Base-by-base conservation (phyloP, 495 filamentous ascomycete genomes). In the Cladorrhinum samala region DNA sequence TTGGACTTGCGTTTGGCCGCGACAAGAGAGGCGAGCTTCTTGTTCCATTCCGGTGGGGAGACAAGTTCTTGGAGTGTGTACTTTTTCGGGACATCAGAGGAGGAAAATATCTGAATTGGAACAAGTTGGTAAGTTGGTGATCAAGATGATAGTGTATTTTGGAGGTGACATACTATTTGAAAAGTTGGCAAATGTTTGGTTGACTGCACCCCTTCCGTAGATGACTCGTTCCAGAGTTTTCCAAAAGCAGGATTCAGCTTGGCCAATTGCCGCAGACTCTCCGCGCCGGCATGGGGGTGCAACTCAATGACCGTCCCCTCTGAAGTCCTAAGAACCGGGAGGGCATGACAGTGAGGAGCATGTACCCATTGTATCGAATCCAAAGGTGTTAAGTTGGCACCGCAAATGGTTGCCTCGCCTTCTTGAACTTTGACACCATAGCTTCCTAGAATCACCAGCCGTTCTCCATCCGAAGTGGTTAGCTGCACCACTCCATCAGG, bases 311-410 rank as follows among this genome's bases (percentile, higher is more conserved):
- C 72, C 0, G 70, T 57, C 19, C 69, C 63, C 0, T 78, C 73
- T 19, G 75, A 65, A 16, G 79, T 83, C 48, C 82, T 76, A 44
- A 95, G 79, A 9, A 85, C 76, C 1, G 89, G 88, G 14, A 93
- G 70, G 5, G 88, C 83, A 66, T 93, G 88, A 8, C 85, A 90
- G 36, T 78, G 82, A 9, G 87, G 85, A 25, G 86, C 85, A 71
- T 84, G 86, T 8, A 92, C 77, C 65, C 82, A 75, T 54, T 84
- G 77, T 0, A 76, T 47, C 1, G 62, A 59, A 14, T 78, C 69
- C 0, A 78, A 79, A 8, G 78, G 64, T 30, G 72, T 72, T 7
- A 94, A 54, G 17, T 77, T 81, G 0, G 87, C 83, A 3, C 89
- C 89, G 58, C 80, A 80, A 20, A 91, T 70, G 37, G 83, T 78